A percentile compares a stretch with the other conserved stretches of the same genome.
These are phyloP conservation scores for Cetradonia linearis DNA, from an alignment of 495 filamentous ascomycete species.

Conservation along the genomic window DNA sequence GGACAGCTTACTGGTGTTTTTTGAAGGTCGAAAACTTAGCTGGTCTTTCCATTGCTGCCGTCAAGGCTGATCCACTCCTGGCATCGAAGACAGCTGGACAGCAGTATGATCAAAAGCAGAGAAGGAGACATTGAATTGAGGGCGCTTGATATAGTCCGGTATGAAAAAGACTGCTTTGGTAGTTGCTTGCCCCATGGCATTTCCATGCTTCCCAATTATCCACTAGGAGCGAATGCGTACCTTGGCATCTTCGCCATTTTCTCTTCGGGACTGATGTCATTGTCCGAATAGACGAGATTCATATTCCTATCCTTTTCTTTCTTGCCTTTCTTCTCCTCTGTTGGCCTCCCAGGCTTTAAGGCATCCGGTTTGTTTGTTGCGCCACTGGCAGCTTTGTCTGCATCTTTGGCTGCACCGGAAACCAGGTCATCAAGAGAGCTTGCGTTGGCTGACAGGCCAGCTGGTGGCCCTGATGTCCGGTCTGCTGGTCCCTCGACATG, in stretches of 20 bases:
- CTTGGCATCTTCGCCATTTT: slow-evolving; percentile 68
- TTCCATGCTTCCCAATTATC: slow-evolving; percentile 30
- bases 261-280: slow-evolving; percentile 74
- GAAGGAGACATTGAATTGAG: neutral
- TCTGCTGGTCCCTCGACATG: neutral
- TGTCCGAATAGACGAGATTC: slow-evolving; percentile 69
- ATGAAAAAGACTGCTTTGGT: slow-evolving; percentile 22
- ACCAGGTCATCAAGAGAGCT: slow-evolving; percentile 56
- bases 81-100: neutral
- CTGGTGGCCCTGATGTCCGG: slow-evolving; percentile 3
- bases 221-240: slow-evolving; percentile 59
- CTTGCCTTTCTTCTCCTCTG: slow-evolving; percentile 56
- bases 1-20: slow-evolving; percentile 4
- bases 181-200: slow-evolving; percentile 29
- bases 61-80: neutral
- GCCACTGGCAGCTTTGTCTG: slow-evolving; percentile 30
- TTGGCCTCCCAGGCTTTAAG: slow-evolving; percentile 26
- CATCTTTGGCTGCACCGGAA: slow-evolving; percentile 40
- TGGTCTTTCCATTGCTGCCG: slow-evolving; percentile 2
- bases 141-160: neutral
- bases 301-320: slow-evolving; percentile 59
- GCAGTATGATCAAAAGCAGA: neutral
- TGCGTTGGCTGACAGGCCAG: slow-evolving; percentile 29
- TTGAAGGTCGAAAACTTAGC: slow-evolving; percentile 18
- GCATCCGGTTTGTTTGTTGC: slow-evolving; percentile 22